phyloP scores from a whole-genome alignment of 2,329 filamentous ascomycete species.

The Beauveria bassiana region DNA sequence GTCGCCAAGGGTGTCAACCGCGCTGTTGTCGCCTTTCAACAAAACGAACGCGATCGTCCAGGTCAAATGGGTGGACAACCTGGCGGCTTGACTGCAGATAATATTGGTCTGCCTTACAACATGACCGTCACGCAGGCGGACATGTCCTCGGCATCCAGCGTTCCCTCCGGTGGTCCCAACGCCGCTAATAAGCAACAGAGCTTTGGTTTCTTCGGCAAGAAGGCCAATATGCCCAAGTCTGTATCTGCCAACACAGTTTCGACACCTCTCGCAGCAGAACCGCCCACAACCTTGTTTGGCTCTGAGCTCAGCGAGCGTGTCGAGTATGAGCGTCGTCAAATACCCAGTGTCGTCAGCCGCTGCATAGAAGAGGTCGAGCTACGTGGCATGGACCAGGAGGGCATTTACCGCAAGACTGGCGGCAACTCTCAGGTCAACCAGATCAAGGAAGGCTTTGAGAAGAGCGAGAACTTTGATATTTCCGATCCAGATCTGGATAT shows the following conservation, averaged over 20 bases:
- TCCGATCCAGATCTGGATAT: constrained; percentile 92
- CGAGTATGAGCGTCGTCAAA: constrained; percentile 80
- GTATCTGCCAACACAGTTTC: constrained; percentile 36
- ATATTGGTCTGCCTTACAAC: constrained; percentile 63
- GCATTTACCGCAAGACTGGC: constrained; percentile 96
- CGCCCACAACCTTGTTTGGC: constrained; percentile 65
- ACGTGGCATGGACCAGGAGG: constrained; percentile 93
- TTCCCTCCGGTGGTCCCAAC: constrained; percentile 17
- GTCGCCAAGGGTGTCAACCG: constrained; percentile 91
- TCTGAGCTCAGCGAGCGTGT: constrained; percentile 80
- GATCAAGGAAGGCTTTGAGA: constrained; percentile 88
- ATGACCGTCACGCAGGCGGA: constrained; percentile 54
- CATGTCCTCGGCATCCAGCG: constrained; percentile 18
- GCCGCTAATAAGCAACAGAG: constrained; percentile 38
- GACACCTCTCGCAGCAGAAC: constrained; percentile 39
- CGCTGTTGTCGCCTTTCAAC: constrained; percentile 69
- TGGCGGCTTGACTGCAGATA: constrained; percentile 51
- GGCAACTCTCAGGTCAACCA: constrained; percentile 84
- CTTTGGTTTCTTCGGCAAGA: constrained; percentile 65
- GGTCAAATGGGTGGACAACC: constrained; percentile 39
- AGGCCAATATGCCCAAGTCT: constrained; percentile 44
- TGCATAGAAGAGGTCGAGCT: constrained; percentile 97
- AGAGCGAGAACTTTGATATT: constrained; percentile 78
- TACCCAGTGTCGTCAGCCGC: constrained; percentile 82
- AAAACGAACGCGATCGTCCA: constrained; percentile 47